phyloP scores from a whole-genome alignment of 75 land plant species.

The Pinus albicaulis region DNA sequence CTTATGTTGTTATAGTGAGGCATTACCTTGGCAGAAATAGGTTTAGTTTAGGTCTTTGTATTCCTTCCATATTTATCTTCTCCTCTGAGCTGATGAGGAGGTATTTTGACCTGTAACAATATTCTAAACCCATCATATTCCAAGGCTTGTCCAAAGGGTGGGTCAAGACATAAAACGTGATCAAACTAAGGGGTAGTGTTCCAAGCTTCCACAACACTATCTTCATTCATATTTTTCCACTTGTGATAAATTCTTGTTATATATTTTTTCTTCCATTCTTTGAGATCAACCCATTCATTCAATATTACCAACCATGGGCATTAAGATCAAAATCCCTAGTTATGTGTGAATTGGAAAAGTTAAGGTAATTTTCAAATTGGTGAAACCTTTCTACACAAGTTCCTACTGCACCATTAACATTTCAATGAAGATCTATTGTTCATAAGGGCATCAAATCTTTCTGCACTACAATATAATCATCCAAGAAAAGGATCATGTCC shows the following conservation, averaged over 20 bases:
- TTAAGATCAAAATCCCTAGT: conserved; percentile 64
- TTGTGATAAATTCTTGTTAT: conserved; percentile 92
- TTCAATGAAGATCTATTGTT: conserved; percentile 76
- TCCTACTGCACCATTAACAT: conserved; percentile 91
- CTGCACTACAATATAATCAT: conserved; percentile 90
- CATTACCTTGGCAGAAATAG: too few species aligned
- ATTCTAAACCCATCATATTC: conserved; percentile 74
- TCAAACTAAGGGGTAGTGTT: conserved; percentile 47
- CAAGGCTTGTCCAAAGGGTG: conserved; percentile 67
- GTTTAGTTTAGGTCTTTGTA: too few species aligned
- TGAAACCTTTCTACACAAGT: conserved; percentile 92
- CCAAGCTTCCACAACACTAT: conserved; percentile 55
- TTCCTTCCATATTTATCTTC: too few species aligned
- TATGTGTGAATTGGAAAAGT: conserved; percentile 84
- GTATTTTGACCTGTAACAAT: too few species aligned
- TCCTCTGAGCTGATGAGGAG: too few species aligned
- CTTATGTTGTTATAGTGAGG: too few species aligned
- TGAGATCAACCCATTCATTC: conserved; percentile 85
- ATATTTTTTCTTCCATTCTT: conserved; percentile 75
- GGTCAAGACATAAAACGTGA: conserved; percentile 61
- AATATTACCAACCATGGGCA: conserved; percentile 94
- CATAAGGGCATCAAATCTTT: conserved; percentile 73
- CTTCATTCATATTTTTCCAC: conserved; percentile 81
- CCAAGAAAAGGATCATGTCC: conserved; percentile 78
- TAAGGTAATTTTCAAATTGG: conserved; percentile 81